A percentile compares a stretch with the other conserved stretches of the same genome.
phyloP scores from a whole-genome alignment of 1,139 yeast species.

The Saccharomyces pastorianus region DNA sequence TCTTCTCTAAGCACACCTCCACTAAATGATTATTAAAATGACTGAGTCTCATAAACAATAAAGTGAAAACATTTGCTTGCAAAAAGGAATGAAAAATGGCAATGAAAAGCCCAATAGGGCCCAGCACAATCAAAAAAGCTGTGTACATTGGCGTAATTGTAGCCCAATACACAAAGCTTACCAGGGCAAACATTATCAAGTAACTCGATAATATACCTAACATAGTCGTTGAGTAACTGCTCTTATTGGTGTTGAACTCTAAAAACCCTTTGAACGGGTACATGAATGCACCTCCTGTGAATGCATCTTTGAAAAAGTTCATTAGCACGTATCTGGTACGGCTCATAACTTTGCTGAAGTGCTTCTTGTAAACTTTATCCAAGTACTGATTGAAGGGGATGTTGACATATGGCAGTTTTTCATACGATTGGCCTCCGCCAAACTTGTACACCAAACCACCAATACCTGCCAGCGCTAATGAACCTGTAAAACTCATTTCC shows the following conservation, averaged over 20 bases:
- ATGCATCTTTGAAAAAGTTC: slow-evolving; percentile 21
- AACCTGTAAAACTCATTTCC: slow-evolving; percentile 27
- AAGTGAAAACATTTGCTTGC: slow-evolving; percentile 26
- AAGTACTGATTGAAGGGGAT: slow-evolving; percentile 9
- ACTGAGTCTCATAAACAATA: slow-evolving; percentile 27
- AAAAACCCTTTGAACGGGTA: slow-evolving; percentile 24
- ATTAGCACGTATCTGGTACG: slow-evolving; percentile 11
- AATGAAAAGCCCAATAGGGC: slow-evolving; percentile 26
- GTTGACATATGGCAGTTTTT: slow-evolving; percentile 15
- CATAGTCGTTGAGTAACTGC: slow-evolving; percentile 13
- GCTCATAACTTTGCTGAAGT: slow-evolving; percentile 8
- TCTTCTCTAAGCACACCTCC: slow-evolving; percentile 10
- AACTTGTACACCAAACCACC: slow-evolving; percentile 26
- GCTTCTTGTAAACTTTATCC: slow-evolving; percentile 12
- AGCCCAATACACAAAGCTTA: slow-evolving; percentile 23
- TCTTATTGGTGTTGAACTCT: slow-evolving; percentile 13
- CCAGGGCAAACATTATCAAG: slow-evolving; percentile 14
- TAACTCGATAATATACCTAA: slow-evolving; percentile 16
- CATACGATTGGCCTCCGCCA: slow-evolving; percentile 20
- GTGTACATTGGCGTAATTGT: slow-evolving; percentile 29
- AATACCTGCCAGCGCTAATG: slow-evolving; percentile 24
- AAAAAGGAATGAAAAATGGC: slow-evolving; percentile 25
- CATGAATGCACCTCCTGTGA: slow-evolving; percentile 18
- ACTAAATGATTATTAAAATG: slow-evolving; percentile 19
- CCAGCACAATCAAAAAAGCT: slow-evolving; percentile 24